These are phyloP conservation scores for Penicillium digitatum DNA, from an alignment of 2,329 filamentous ascomycete species.

Conservation along the genomic window DNA sequence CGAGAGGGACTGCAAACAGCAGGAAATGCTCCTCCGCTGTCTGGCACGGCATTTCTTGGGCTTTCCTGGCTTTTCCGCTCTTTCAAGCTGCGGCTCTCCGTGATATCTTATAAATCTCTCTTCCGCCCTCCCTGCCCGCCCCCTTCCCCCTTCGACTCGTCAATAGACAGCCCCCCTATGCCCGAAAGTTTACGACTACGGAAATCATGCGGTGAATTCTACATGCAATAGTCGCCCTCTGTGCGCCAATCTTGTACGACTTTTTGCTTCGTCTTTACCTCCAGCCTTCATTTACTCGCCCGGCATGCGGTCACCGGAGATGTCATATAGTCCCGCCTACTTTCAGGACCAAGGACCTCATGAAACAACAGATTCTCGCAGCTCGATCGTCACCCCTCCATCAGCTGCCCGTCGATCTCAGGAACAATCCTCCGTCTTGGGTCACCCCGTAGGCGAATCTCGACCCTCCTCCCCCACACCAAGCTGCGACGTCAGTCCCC, in stretches of 20 bases:
- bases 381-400: conserved; percentile 20
- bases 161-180: conserved; percentile 7
- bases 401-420: conserved; percentile 18
- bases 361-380: conserved; percentile 21
- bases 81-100: conserved; percentile 13
- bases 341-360: conserved; percentile 29
- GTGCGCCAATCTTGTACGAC: conserved; percentile 22
- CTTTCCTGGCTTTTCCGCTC: conserved; percentile 22
- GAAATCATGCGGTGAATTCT: conserved; percentile 23
- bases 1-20: conserved; percentile 24
- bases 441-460: conserved; percentile 6
- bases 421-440: conserved; percentile 18
- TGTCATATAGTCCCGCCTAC: conserved; percentile 37
- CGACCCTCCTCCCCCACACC: conserved; percentile 15
- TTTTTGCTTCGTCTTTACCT: conserved; percentile 8
- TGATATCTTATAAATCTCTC: conserved; percentile 16
- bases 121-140: conserved; percentile 7
- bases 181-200: conserved; percentile 1
- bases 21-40: conserved; percentile 22
- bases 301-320: conserved; percentile 34
- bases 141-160: conserved; percentile 8
- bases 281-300: conserved; percentile 10
- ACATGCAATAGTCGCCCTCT: conserved; percentile 17
- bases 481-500: conserved; percentile 18
- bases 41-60: conserved; percentile 22